phyloP scores from a whole-genome alignment of 306 rosid genomes.

The Pyrus pyrifolia region DNA sequence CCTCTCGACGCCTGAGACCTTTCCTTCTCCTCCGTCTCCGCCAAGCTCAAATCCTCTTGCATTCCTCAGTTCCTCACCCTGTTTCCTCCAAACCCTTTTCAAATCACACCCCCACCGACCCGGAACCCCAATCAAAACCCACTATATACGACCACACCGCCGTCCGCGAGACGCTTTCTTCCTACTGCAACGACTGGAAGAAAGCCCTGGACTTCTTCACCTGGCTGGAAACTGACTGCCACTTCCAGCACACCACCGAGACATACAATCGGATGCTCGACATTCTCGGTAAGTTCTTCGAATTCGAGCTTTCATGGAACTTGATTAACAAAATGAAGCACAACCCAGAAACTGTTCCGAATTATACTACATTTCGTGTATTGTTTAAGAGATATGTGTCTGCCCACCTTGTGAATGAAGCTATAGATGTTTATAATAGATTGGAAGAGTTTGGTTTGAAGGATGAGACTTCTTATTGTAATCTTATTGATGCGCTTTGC shows the following conservation, averaged over 20 bases:
- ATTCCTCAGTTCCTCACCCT: constrained; percentile 5
- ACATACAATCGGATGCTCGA: constrained; percentile 63
- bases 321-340: constrained; percentile 53
- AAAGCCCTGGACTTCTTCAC: constrained; percentile 77
- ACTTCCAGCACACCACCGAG: constrained; percentile 53
- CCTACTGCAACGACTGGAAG: constrained; percentile 77
- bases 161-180: constrained; percentile 44
- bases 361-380: constrained; percentile 64
- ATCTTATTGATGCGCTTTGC: constrained; percentile 73
- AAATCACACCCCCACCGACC: background rate
- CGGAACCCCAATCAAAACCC: background rate
- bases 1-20: constrained; percentile 10
- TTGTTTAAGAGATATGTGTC: constrained; percentile 72
- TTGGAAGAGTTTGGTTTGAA: constrained; percentile 51
- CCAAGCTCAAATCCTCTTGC: constrained; percentile 6
- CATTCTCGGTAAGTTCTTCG: constrained; percentile 77
- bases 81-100: constrained; percentile 21
- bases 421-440: constrained; percentile 45
- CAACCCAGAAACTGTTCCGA: constrained; percentile 44
- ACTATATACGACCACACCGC: constrained; percentile 27
- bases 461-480: constrained; percentile 53
- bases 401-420: constrained; percentile 62
- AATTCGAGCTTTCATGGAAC: constrained; percentile 59
- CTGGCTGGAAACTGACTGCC: constrained; percentile 41
- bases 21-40: constrained; percentile 1